phyloP scores from a whole-genome alignment of 2,329 filamentous ascomycete species.

The Ophiostoma piceae region DNA sequence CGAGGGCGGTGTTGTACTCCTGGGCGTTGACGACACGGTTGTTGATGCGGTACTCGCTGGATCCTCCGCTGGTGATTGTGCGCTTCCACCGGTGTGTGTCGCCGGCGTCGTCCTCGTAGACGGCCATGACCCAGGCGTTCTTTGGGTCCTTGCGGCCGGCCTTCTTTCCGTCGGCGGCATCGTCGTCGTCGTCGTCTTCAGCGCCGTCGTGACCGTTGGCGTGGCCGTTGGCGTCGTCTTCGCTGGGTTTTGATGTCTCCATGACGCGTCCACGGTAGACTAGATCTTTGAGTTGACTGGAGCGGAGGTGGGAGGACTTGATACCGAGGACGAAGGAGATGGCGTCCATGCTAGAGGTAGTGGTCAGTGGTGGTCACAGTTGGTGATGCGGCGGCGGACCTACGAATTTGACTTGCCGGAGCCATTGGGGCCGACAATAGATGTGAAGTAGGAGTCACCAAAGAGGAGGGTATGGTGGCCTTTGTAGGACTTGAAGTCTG shows the following conservation, averaged over 20 bases:
- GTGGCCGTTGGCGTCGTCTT: constrained; percentile 55
- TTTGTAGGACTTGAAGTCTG: constrained; percentile 99
- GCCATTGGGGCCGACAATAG: constrained; percentile 98
- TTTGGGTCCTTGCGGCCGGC: constrained; percentile 78
- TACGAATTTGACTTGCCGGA: constrained; percentile 93
- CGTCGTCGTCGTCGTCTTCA: constrained; percentile 47
- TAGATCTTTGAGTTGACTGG: constrained; percentile 85
- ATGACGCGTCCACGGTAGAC: constrained; percentile 94
- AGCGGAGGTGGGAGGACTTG: constrained; percentile 96
- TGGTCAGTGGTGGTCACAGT: not conserved
- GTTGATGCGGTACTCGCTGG: constrained; percentile 96
- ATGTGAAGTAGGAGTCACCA: constrained; percentile 97
- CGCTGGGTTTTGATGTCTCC: constrained; percentile 86
- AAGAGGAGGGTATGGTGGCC: constrained; percentile 92
- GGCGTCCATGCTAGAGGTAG: constrained; percentile 75
- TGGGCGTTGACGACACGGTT: constrained; percentile 81
- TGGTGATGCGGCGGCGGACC: constrained; percentile 40
- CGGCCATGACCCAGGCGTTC: constrained; percentile 97
- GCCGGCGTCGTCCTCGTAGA: constrained; percentile 95
- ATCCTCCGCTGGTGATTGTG: constrained; percentile 79
- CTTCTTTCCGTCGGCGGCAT: constrained; percentile 51
- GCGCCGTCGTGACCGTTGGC: constrained; percentile 60
- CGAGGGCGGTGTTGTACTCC: constrained; percentile 88
- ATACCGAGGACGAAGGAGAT: constrained; percentile 99
- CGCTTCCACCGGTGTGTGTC: constrained; percentile 96